A percentile compares a stretch with the other conserved stretches of the same genome.
phyloP scores from a whole-genome alignment of 208 protist species.

The Crithidia bombi region DNA sequence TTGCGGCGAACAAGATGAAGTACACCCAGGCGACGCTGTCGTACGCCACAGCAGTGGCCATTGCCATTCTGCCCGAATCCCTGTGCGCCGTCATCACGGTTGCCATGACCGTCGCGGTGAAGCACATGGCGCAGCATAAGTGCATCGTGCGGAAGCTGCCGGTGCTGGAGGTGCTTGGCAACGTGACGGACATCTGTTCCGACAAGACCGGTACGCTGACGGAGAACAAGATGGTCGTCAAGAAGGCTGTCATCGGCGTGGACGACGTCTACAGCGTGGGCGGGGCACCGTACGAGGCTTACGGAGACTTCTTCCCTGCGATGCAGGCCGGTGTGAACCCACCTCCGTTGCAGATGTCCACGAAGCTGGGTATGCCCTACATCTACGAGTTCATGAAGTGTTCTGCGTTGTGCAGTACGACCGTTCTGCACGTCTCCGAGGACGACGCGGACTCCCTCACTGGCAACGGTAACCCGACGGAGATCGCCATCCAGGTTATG shows the following conservation, averaged over 20 bases:
- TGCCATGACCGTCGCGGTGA: conserved; percentile 85
- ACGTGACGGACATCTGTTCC: conserved; percentile 92
- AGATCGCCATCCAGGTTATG: conserved; percentile 91
- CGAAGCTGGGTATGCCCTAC: conserved; percentile 45
- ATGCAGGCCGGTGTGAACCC: conserved; percentile 37
- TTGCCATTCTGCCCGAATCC: conserved; percentile 91
- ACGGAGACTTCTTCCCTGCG: conserved; percentile 67
- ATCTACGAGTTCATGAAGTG: conserved; percentile 82
- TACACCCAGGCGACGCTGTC: conserved; percentile 66
- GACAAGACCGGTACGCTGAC: conserved; percentile 96
- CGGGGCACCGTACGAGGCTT: conserved; percentile 74
- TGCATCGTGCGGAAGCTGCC: conserved; percentile 86
- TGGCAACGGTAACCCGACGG: conserved; percentile 87
- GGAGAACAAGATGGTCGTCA: conserved; percentile 94
- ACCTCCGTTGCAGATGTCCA: conserved; percentile 47
- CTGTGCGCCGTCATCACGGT: conserved; percentile 85
- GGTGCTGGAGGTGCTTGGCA: conserved; percentile 89
- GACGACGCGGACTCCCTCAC: conserved; percentile 67
- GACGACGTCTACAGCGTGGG: conserved; percentile 67
- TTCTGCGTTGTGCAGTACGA: conserved; percentile 81
- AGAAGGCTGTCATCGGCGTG: conserved; percentile 71
- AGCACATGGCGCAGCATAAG: conserved; percentile 86
- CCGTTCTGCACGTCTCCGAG: conserved; percentile 56
- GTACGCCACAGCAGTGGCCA: conserved; percentile 84
- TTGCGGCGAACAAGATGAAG: conserved; percentile 78